Percentiles rank a stretch among this genome's conserved stretches.
Conservation (phyloP, 129 eudicot genomes). For the Oenanthe sinensis region DNA sequence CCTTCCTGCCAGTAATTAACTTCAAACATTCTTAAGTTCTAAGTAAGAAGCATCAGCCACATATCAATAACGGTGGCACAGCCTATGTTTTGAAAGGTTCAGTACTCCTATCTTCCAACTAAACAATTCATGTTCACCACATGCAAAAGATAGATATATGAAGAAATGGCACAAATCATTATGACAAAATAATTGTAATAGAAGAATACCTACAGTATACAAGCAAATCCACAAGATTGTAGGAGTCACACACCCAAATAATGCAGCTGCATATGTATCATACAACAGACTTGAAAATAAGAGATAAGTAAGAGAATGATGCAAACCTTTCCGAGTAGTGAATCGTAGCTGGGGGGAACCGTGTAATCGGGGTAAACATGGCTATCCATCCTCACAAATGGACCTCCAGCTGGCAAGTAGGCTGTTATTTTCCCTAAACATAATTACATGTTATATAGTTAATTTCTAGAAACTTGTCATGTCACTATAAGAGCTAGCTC, state of each 20-base stretch:
- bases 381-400: constrained; percentile 98
- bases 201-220: not conserved
- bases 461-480: constrained; percentile 2
- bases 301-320: not conserved
- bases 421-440: constrained; percentile 72
- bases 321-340: constrained; percentile 93
- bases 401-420: constrained; percentile 96
- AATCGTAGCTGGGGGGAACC: constrained; percentile 98
- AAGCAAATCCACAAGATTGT: not conserved
- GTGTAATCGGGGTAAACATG: constrained; percentile 88
- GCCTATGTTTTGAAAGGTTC: not conserved
- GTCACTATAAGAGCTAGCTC: not conserved
- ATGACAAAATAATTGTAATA: not conserved
- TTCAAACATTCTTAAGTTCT: not conserved
- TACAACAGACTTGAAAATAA: not conserved
- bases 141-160: not conserved
- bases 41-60: not conserved
- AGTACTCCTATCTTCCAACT: not conserved
- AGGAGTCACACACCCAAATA: not conserved
- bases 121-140: not conserved
- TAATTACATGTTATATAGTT: constrained; percentile 6
- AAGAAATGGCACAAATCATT: not conserved
- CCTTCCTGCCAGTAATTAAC: not conserved
- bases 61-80: not conserved
- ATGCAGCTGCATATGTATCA: not conserved